phyloP scores from a whole-genome alignment of 345 rosid species.

The Cochlearia excelsa region DNA sequence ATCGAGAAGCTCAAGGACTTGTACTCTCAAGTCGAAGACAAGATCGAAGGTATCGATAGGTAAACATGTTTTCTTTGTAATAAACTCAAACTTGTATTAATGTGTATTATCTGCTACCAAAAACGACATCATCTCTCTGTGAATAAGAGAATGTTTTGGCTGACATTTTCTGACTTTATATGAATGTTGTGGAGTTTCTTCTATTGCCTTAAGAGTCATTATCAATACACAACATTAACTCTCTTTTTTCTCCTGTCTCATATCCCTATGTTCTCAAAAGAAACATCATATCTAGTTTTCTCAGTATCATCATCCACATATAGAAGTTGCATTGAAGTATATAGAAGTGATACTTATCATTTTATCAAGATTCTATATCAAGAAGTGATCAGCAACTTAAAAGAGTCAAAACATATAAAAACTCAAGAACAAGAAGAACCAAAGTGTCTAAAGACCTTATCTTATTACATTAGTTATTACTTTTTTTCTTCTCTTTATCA shows the following conservation, averaged over 20 bases:
- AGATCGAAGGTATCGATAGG: slow-evolving; percentile 93
- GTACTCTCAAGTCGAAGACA: slow-evolving; percentile 94
- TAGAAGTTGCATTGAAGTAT: too few species aligned
- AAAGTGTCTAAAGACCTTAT: slow-evolving; percentile 11
- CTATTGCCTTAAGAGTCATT: slow-evolving; percentile 2
- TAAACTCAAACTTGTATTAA: slow-evolving; percentile 8
- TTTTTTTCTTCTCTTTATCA: slow-evolving; percentile 7
- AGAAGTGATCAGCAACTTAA: slow-evolving; percentile 2
- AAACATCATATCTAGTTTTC: too few species aligned
- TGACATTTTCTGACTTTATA: slow-evolving; percentile 29
- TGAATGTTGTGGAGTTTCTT: slow-evolving; percentile 22
- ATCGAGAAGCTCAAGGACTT: slow-evolving; percentile 84
- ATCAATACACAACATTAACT: not conserved
- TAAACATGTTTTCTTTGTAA: slow-evolving; percentile 34
- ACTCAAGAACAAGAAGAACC: slow-evolving; percentile 18
- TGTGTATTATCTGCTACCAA: slow-evolving; percentile 18
- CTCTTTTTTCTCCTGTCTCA: not conserved
- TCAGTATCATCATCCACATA: too few species aligned
- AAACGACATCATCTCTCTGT: slow-evolving; percentile 33
- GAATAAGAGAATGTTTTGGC: slow-evolving; percentile 36
- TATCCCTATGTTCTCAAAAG: not conserved
- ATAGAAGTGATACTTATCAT: not conserved
- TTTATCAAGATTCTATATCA: not conserved
- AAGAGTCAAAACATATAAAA: slow-evolving; percentile 11
- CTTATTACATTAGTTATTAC: slow-evolving; percentile 5